A percentile compares a stretch with the other conserved stretches of the same genome.
Evolutionary conservation across 2,329 filamentous ascomycete species (phyloP).

Genomic region (Teratosphaeria zuluensis): DNA sequence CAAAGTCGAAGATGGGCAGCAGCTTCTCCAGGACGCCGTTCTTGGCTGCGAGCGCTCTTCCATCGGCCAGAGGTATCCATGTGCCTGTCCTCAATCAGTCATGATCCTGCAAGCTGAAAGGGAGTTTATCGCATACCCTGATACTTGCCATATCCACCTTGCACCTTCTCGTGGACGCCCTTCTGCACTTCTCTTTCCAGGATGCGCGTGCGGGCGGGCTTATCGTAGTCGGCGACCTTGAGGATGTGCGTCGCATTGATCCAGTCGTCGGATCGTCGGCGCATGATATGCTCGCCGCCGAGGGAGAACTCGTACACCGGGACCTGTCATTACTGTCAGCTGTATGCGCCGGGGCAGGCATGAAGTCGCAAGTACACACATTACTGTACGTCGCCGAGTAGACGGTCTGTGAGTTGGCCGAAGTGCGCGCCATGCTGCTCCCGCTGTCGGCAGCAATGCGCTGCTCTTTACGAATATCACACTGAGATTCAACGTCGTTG

Average conservation of each 20-base stretch:
- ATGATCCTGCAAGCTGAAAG: not conserved
- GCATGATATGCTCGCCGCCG: conserved; percentile 88
- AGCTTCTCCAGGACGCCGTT: conserved; percentile 81
- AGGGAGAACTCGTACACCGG: conserved; percentile 92
- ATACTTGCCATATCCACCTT: conserved; percentile 97
- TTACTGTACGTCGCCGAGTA: conserved; percentile 5
- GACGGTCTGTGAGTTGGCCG: not conserved
- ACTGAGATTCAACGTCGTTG: not conserved
- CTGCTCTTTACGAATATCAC: not conserved
- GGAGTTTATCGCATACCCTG: conserved; percentile 51
- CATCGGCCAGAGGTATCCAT: conserved; percentile 84
- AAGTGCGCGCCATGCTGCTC: not conserved
- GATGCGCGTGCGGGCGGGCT: conserved; percentile 88
- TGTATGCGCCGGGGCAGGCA: not conserved
- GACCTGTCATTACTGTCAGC: conserved; percentile 48
- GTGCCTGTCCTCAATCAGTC: conserved; percentile 54
- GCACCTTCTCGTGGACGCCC: conserved; percentile 92
- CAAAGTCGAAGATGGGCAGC: conserved; percentile 79
- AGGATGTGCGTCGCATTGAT: conserved; percentile 99
- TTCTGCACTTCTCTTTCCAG: conserved; percentile 96
- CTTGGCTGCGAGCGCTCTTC: conserved; percentile 70
- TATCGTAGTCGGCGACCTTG: conserved; percentile 94
- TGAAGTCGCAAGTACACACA: not conserved
- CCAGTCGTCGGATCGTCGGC: conserved; percentile 85
- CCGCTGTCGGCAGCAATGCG: not conserved